Base-by-base conservation (phyloP, 2,329 filamentous ascomycete genomes). In the Sporothrix luriei region DNA sequence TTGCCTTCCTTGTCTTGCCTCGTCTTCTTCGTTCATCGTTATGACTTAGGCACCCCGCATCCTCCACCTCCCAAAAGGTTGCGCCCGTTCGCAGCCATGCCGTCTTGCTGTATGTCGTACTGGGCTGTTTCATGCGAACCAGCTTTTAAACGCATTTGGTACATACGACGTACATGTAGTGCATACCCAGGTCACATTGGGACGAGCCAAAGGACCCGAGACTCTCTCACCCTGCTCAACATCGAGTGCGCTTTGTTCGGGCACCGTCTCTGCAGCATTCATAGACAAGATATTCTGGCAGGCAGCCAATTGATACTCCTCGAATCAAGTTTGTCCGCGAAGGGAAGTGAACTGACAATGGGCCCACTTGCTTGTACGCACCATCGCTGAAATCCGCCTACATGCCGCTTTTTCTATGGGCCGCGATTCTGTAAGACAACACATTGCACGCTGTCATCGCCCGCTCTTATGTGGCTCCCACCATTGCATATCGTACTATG, bases 121-220 rank as follows among this genome's bases (percentile, higher is more conserved):
- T 52, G 3, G 3, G n/a, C 14, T 61, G 55, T 61, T 61, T 61
- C 55, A 61, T 61, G 55, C 55, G 33, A 61, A 24, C 55, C 55
- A 61, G 3, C 4, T 14, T 43, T 61, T 61, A 13, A 3, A 13
- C 2, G 4, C 3, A 13, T 13, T 24, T 21, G 55, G 55, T 61
- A 61, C 38, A 55, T 55, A 55, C 14, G 19, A 61, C 38, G 33
- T 55, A 55, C 14, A 48, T 29, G 29, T n/a, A 5, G 13, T 14
- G 24, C 33, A 9, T 33, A 9, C 5, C 33, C 33, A 33, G 33
- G 29, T 59, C 55, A n/a, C 11, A 43, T 13, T 59, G 49, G 55
- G 55, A 10, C n/a, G 19, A 10, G 33, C 33, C 40, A 21, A 59
- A 59, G 55, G 33, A 59, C 55, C 55, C 55, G 19, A 40, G 33